Percentiles rank a stretch among this genome's conserved stretches.
phyloP scores from a whole-genome alignment of 768 basidiomycete species.

The Rhizopogon roseolus region DNA sequence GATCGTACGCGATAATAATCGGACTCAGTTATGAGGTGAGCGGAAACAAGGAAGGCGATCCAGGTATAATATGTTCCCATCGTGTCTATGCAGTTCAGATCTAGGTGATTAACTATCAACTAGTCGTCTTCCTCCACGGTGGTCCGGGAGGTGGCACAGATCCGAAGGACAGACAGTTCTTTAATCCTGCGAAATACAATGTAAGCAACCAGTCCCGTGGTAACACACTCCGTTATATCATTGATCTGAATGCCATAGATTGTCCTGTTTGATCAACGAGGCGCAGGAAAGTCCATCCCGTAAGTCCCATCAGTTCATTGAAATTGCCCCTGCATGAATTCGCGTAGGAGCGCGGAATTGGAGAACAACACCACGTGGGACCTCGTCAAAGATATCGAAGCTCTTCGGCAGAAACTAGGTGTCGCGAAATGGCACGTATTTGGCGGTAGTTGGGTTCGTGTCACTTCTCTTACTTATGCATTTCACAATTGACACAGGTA shows the following conservation, averaged over 20 bases:
- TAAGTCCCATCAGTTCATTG: conserved; percentile 29
- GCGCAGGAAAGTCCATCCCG: conserved; percentile 84
- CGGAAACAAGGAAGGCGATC: conserved; percentile 71
- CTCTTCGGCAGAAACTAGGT: conserved; percentile 64
- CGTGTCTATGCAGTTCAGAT: neutral
- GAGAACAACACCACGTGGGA: conserved; percentile 95
- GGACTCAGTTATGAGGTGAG: conserved; percentile 68
- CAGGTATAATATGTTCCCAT: conserved; percentile 42
- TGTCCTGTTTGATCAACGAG: conserved; percentile 86
- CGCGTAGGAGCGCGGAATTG: conserved; percentile 59
- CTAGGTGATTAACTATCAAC: neutral
- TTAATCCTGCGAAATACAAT: conserved; percentile 84
- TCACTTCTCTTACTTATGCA: neutral
- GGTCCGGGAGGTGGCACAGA: conserved; percentile 81
- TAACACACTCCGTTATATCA: neutral
- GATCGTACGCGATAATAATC: neutral
- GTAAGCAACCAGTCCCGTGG: conserved; percentile 26
- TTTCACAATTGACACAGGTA: neutral
- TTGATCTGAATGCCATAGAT: conserved; percentile 41
- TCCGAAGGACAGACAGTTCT: conserved; percentile 67
- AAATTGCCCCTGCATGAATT: conserved; percentile 2
- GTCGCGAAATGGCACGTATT: conserved; percentile 93
- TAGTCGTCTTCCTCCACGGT: conserved; percentile 81
- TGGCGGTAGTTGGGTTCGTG: conserved; percentile 83
- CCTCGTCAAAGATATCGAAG: conserved; percentile 87